A percentile compares a stretch with the other conserved stretches of the same genome.
Conservation (phyloP, 2,329 filamentous ascomycete species). For the Arthroderma sp. region DNA sequence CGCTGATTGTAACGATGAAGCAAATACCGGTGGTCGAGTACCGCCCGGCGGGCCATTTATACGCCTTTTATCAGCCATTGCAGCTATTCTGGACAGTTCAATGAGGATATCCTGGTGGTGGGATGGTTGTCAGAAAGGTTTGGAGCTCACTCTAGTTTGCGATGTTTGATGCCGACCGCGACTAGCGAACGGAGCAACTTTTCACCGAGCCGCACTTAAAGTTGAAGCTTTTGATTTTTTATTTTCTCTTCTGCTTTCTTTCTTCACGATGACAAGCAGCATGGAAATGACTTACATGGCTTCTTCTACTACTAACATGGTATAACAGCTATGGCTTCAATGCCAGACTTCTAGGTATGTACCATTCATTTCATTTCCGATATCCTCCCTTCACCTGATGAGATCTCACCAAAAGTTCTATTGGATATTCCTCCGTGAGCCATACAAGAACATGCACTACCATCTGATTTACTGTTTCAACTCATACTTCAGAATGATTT, state of each 20-base stretch:
- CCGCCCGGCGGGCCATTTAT: slow-evolving; percentile 75
- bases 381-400: slow-evolving; percentile 26
- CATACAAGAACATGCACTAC: slow-evolving; percentile 46
- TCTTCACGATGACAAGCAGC: too few species aligned
- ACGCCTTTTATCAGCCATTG: slow-evolving; percentile 72
- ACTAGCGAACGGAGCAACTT: too few species aligned
- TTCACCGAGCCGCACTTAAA: too few species aligned
- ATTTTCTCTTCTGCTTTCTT: too few species aligned
- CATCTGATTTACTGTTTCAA: slow-evolving; percentile 33
- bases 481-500: too few species aligned
- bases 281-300: too few species aligned
- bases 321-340: too few species aligned
- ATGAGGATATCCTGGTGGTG: not conserved
- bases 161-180: too few species aligned
- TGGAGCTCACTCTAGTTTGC: too few species aligned
- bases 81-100: slow-evolving; percentile 2
- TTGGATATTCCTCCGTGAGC: slow-evolving; percentile 43
- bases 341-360: too few species aligned
- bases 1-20: slow-evolving; percentile 29
- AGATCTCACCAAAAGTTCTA: slow-evolving; percentile 39
- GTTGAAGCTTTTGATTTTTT: too few species aligned
- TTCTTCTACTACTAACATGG: too few species aligned
- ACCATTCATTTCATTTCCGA: not conserved
- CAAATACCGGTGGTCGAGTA: slow-evolving; percentile 62
- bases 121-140: not conserved